Evolutionary conservation across 116 monocot genomes (phyloP), one percentile per base, ranked within the genome.

Genomic region (Trichopus zeylanicus): DNA sequence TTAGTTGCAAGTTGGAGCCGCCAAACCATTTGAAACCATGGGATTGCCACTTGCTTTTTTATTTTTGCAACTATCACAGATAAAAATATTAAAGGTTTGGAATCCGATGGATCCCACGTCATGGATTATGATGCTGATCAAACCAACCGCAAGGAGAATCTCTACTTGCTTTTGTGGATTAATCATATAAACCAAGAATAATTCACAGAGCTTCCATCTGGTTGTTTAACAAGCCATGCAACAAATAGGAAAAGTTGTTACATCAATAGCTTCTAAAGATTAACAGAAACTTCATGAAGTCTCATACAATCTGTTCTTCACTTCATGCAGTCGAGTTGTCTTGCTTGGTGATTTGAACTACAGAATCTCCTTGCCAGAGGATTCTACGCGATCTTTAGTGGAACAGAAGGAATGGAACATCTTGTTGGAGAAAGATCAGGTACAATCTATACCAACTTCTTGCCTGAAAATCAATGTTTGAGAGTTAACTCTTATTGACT

Each of bases 371-470:
- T 59, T 88, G 64, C 82, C 84, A 7, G 85, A 85, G 38, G 59
- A 60, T 3, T 71, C 32, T 46, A 88, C 93, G 13, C 56, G 74
- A 21, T 55, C 60, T 6, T 55, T 88, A 13, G 88, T 82, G 16
- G 64, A 73, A 37, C 78, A 67, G 16, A 75, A 81, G 67, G 61
- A 82, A 64, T 93, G 93, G 93, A 46, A 63, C 9, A 71, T 59
- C n/a, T 68, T 93, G 54, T 38, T 93, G 62, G 69, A 88, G 56
- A 93, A 82, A 39, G 93, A 93, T 67, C 88, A 93, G 84, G 87
- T 87, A 73, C 31, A 57, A 46, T n/a, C 27, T 49, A 1, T 4
- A 15, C 18, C 12, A 7, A 31, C n/a, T 29, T n/a, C n/a, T 33
- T 29, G 28, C 27, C 15, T 55, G 22, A 25, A 29, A 13, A 57